phyloP scores from a whole-genome alignment of 2,329 filamentous ascomycete genomes.

The Hymenoscyphus occultus region DNA sequence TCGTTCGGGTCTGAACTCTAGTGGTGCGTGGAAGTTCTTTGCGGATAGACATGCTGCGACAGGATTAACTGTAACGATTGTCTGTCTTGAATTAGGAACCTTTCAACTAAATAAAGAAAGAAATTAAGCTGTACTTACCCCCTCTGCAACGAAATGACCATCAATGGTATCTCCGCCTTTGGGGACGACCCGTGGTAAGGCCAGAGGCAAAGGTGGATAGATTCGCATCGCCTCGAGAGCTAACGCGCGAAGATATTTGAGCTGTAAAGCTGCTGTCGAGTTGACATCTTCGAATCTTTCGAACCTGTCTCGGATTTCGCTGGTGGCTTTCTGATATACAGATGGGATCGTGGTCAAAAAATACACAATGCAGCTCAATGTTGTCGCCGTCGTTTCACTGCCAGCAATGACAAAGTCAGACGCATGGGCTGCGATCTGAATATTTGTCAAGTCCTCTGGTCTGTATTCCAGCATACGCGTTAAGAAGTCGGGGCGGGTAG shows the following conservation, averaged over 20 bases:
- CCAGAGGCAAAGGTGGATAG: constrained; percentile 10
- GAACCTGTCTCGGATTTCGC: not conserved
- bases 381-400: constrained; percentile 36
- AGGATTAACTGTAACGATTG: constrained; percentile 36
- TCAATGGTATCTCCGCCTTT: constrained; percentile 8
- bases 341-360: constrained; percentile 54
- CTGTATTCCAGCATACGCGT: constrained; percentile 1
- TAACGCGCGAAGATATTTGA: constrained; percentile 12
- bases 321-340: not conserved
- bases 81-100: constrained; percentile 33
- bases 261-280: not conserved
- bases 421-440: constrained; percentile 32
- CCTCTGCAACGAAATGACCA: constrained; percentile 10
- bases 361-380: constrained; percentile 25
- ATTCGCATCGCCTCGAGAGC: constrained; percentile 14
- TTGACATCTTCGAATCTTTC: constrained; percentile 14
- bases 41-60: constrained; percentile 35
- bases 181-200: not conserved
- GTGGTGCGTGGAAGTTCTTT: constrained; percentile 33
- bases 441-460: not conserved
- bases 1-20: constrained; percentile 18
- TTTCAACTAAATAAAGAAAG: too few species aligned
- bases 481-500: constrained; percentile 13
- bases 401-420: constrained; percentile 32
- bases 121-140: constrained; percentile 35